Evolutionary conservation across 106 monocot genomes (phyloP).

Genomic region (Platanthera zijinensis): DNA sequence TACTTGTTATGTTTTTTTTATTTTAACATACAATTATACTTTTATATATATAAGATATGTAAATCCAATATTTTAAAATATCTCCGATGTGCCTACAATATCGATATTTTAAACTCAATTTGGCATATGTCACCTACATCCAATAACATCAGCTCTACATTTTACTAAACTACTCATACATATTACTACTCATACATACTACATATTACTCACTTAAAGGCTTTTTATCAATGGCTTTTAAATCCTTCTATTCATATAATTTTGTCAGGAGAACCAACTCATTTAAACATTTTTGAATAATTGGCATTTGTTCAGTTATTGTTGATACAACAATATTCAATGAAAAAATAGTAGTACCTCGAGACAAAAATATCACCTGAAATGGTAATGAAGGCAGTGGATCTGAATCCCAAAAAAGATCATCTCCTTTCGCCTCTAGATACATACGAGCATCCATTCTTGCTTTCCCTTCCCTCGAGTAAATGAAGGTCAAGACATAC

Average conservation of each 20-base stretch:
- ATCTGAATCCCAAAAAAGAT: conserved; percentile 79
- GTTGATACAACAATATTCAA: not conserved
- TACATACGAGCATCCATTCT: conserved; percentile 87
- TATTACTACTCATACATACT: too few species aligned
- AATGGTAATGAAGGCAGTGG: conserved; percentile 87
- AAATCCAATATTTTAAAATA: too few species aligned
- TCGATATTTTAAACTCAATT: too few species aligned
- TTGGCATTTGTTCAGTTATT: not conserved
- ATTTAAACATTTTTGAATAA: not conserved
- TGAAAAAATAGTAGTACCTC: not conserved
- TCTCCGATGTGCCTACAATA: too few species aligned
- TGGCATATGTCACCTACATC: too few species aligned
- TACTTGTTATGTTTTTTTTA: too few species aligned
- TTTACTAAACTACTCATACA: too few species aligned
- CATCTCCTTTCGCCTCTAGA: conserved; percentile 56
- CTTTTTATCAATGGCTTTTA: not conserved
- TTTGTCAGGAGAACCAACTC: not conserved
- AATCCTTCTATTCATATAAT: not conserved
- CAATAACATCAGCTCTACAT: too few species aligned
- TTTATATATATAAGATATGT: too few species aligned
- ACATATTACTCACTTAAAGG: too few species aligned
- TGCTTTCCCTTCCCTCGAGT: conserved; percentile 82
- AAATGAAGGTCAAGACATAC: conserved; percentile 88
- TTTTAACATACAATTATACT: too few species aligned
- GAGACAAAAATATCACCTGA: conserved; percentile 38